Base-by-base conservation (phyloP, 2,329 filamentous ascomycete species). In the Samsoniella hepiali region DNA sequence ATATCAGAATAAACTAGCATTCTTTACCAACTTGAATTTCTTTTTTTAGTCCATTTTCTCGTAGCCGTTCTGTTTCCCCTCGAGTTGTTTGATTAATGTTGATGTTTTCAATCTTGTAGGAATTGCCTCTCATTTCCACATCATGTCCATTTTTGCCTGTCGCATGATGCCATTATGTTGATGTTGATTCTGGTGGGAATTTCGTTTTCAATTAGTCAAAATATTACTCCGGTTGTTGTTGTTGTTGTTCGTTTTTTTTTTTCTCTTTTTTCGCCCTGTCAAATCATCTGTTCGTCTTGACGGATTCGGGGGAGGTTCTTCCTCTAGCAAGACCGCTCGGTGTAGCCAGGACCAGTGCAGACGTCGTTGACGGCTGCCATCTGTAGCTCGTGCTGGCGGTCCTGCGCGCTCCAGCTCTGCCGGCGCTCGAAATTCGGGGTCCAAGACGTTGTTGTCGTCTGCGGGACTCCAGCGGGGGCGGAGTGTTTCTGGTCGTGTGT, bases 381-480 rank as follows among this genome's bases (percentile, higher is more conserved):
- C 68, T 84, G 81, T 72, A 82, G 68, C 61, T 74, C 74, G 66
- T 79, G 82, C 72, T 84, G 84, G 71, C 78, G 78, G 70, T 84
- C 83, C 72, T 87, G 80, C 42, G 76, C 75, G 69, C 75, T 79
- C 76, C 80, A 86, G 73, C 82, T 84, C 70, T 81, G 80, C 54
- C 81, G 79, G 10, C 79, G 76, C 67, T 77, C 72, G 60, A 78
- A 67, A 22, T 69, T 68, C 8, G 83, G 83, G 67, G 77, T 77
- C 83, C 83, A 86, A 3, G 63, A 42, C 27, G 58, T 17, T 1
- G 44, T 57, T 22, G 10, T 45, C 10, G 45, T 22, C 15, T 11
- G 34, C 34, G 34, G 38, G 11, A 13, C 11, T 4, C 22, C 22
- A 22, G 38, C 11, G 13, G 38, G 11, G 11, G 38, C 38, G 13